Base-by-base conservation (phyloP, 495 filamentous ascomycete species). In the Neurospora tetrasperma region DNA sequence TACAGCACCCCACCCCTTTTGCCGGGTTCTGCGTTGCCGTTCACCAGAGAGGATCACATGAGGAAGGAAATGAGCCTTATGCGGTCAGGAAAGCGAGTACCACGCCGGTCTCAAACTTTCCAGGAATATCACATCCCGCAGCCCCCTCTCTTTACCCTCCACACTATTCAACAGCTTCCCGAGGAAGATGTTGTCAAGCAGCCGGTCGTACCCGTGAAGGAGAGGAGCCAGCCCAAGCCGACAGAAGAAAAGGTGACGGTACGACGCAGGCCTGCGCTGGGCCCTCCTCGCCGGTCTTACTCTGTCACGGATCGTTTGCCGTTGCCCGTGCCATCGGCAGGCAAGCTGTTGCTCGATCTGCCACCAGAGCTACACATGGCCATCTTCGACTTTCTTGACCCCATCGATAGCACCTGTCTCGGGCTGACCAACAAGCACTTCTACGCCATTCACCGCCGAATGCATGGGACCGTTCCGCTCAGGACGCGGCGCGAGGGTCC, bases 301-400 rank as follows among this genome's bases (percentile, higher is more conserved):
- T 86, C 84, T 14, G 82, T 85, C n/a, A 86, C 80, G 39, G 83
- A 85, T 78, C 79, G 81, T 35, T 82, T 84, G 71, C 84, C 84
- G 0, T 73, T 85, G 8, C 83, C 83, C 18, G 78, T 80, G 44
- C 83, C 82, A 1, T 81, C 81, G 4, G 46, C 78, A 31, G 73
- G 76, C 16, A 72, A 85, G 5, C 77, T 77, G 11, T 76, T 88
- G n/a, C 69, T 80, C 35, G 81, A 85, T 44, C 83, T 91, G 20
- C 89, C 89, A 14, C 76, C 84, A 0, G 89, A 91, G 76, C 78
- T 91, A 14, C 89, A 89, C 70, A 82, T 84, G 66, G 80, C 84
- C 68, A 83, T 91, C 73, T 82, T 86, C 73, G 80, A 84, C 74
- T 83, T 85, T 76, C 83, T 91, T 38, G 83, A 86, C 74, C 82